These are phyloP conservation scores for Mucor indicus DNA, from an alignment of 371 early-diverging fungal genomes.

Conservation along the genomic window DNA sequence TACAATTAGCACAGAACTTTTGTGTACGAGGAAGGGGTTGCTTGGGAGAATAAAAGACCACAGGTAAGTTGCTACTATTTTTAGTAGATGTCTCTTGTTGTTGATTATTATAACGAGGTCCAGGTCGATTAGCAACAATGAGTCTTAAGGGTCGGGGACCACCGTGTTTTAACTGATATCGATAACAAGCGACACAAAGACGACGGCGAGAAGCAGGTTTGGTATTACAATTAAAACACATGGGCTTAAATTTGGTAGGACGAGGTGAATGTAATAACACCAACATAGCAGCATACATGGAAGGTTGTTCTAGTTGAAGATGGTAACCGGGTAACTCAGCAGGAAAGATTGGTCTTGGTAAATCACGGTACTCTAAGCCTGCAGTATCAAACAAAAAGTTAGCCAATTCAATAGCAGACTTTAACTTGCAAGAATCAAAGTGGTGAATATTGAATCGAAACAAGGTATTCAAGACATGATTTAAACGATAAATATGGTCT, in stretches of 20 bases:
- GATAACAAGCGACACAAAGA: slow-evolving; percentile 42
- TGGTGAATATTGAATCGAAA: slow-evolving; percentile 41
- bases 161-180: slow-evolving; percentile 38
- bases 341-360: slow-evolving; percentile 33
- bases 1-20: slow-evolving; percentile 42
- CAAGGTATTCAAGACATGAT: slow-evolving; percentile 41
- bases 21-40: background rate
- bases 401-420: slow-evolving; percentile 24
- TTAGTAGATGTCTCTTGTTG: background rate
- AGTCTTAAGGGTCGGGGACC: slow-evolving; percentile 37
- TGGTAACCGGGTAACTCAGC: slow-evolving; percentile 1
- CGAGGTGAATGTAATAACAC: slow-evolving; percentile 32
- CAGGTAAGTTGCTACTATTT: background rate
- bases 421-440: slow-evolving; percentile 27
- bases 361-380: slow-evolving; percentile 23
- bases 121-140: slow-evolving; percentile 38
- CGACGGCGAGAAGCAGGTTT: slow-evolving; percentile 43
- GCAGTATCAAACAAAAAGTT: slow-evolving; percentile 39
- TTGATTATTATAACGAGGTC: slow-evolving; percentile 9
- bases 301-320: slow-evolving; percentile 13
- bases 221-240: slow-evolving; percentile 40
- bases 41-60: slow-evolving; percentile 15
- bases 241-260: slow-evolving; percentile 37
- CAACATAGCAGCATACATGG: slow-evolving; percentile 25
- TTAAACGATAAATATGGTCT: slow-evolving; percentile 47